Evolutionary conservation across 2,329 filamentous ascomycete genomes (phyloP), one percentile per base, ranked within the genome.

Genomic region (Plectosphaerella plurivora): DNA sequence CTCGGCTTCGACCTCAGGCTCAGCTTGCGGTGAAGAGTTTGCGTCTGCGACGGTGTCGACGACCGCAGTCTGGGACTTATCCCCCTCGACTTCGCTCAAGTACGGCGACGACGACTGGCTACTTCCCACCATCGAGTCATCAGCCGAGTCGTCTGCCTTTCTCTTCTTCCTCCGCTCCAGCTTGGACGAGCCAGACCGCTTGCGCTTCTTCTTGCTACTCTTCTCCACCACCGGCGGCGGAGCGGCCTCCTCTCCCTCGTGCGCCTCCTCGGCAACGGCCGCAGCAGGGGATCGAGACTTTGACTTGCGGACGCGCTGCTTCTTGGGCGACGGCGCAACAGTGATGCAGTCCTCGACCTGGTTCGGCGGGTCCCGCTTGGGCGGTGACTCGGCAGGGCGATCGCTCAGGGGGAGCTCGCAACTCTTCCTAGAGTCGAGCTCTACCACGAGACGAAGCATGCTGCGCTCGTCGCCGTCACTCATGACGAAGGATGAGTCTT

Each of bases 381-480:
- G 61, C n/a, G 64, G 64, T 0, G 66, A 69, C n/a, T 57, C 50
- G 11, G 60, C 56, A 6, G 60, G 55, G 37, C 60, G 59, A 35
- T 59, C 55, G 50, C 57, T 55, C 33, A 59, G 51, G 7, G 58
- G 58, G 33, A 61, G 60, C 12, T 66, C 60, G 53, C 66, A 66
- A 12, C 28, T 33, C 47, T 65, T 68, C 20, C 65, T 68, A 24
- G 73, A 69, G 56, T 79, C 78, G 9, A 81, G 62, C 57, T 80
- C 76, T n/a, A 74, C 71, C 3, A 76, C 71, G 6, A 82, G 66
- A 49, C 73, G 69, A 47, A 76, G 64, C 60, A 79, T 70, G 57
- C 75, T 75, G 35, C 66, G 69, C 53, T 81, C 76, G 46, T 77
- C 77, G 7, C 64, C 70, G 41, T 75, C 72, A 52, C 70, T 75